phyloP scores from a whole-genome alignment of 768 basidiomycete species.

The Podaxis carcinomalis region DNA sequence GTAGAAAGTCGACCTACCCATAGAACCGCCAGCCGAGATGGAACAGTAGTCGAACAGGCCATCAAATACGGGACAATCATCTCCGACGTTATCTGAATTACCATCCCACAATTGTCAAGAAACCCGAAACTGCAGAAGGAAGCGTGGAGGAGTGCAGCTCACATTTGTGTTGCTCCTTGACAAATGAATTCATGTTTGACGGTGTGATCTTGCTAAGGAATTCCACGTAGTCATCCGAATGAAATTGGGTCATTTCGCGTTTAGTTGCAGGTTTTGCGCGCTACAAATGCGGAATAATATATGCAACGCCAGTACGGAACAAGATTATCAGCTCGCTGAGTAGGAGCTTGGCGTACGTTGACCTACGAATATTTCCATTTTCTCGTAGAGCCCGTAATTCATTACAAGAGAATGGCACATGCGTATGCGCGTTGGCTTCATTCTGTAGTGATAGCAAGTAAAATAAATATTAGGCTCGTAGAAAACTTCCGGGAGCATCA shows the following conservation, averaged over 20 bases:
- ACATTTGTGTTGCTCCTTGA: conserved; percentile 98
- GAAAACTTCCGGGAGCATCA: conserved; percentile 3
- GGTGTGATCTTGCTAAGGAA: conserved; percentile 93
- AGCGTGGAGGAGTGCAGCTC: conserved; percentile 16
- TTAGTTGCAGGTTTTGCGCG: conserved; percentile 99
- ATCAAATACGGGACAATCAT: conserved; percentile 98
- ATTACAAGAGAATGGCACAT: conserved; percentile 99
- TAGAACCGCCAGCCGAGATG: conserved; percentile 98
- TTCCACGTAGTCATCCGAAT: conserved; percentile 98
- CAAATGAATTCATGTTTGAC: conserved; percentile 89
- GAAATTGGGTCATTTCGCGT: conserved; percentile 99
- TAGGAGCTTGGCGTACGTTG: not conserved
- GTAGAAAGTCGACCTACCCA: conserved; percentile 62
- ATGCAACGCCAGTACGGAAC: not conserved
- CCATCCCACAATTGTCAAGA: not conserved
- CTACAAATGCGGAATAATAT: conserved; percentile 35
- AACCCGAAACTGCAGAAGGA: not conserved
- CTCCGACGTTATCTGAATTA: conserved; percentile 86
- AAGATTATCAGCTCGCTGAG: not conserved
- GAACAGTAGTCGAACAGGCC: conserved; percentile 99
- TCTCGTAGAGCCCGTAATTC: conserved; percentile 99
- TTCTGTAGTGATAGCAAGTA: conserved; percentile 42
- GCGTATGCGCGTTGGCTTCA: conserved; percentile 97
- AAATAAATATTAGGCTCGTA: conserved; percentile 5
- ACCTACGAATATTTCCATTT: conserved; percentile 99